phyloP scores from a whole-genome alignment of 176 grass and related monocot genomes.

The Avena atlantica region DNA sequence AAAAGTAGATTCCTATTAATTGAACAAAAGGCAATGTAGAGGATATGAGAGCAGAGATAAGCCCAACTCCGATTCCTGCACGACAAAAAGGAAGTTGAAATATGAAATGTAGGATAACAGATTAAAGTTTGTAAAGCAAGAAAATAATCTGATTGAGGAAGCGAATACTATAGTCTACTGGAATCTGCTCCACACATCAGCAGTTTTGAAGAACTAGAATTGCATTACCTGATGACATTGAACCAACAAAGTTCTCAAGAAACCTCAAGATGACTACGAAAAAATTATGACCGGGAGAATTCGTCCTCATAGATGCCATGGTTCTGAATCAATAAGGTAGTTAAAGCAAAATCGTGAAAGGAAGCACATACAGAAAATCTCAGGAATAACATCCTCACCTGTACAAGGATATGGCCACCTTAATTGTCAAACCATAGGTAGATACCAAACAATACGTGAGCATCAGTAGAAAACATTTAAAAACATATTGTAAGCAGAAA shows the following conservation, averaged over 20 bases:
- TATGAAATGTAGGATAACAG: not conserved
- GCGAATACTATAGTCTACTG: not conserved
- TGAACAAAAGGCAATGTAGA: slow-evolving; percentile 34
- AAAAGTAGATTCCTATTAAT: slow-evolving; percentile 1
- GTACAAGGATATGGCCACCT: slow-evolving; percentile 97
- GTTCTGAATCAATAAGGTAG: slow-evolving; percentile 49
- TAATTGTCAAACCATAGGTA: slow-evolving; percentile 46
- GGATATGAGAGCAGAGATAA: slow-evolving; percentile 86
- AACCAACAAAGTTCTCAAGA: slow-evolving; percentile 78
- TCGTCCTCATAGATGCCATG: slow-evolving; percentile 65
- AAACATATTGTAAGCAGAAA: slow-evolving; percentile 24
- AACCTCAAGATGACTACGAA: slow-evolving; percentile 63
- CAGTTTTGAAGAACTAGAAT: slow-evolving; percentile 1
- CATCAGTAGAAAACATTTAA: slow-evolving; percentile 38
- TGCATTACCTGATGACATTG: slow-evolving; percentile 69
- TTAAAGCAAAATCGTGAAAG: slow-evolving; percentile 21
- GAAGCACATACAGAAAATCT: not conserved
- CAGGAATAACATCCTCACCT: slow-evolving; percentile 53
- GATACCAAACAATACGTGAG: slow-evolving; percentile 38
- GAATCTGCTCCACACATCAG: not conserved
- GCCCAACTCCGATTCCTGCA: slow-evolving; percentile 68
- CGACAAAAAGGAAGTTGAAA: slow-evolving; percentile 30
- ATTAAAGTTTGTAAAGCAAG: not conserved
- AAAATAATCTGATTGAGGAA: slow-evolving; percentile 1
- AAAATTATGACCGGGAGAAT: slow-evolving; percentile 57